Percentiles rank a stretch among this genome's conserved stretches.
Conservation (phyloP, 257 asterid genomes). For the Eucommia ulmoides region DNA sequence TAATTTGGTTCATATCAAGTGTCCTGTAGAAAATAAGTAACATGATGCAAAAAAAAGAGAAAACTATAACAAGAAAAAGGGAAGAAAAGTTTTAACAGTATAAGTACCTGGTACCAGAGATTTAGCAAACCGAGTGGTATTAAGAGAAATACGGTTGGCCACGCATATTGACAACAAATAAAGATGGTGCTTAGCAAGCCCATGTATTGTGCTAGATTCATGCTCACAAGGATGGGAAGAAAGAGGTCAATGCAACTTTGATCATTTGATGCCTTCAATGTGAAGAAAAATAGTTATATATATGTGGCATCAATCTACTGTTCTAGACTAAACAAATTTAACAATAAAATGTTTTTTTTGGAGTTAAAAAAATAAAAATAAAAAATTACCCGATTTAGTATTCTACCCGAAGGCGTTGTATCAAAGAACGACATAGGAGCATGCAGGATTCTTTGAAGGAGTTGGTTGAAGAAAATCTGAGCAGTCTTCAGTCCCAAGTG, state of each 20-base stretch:
- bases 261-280: constrained; percentile 81
- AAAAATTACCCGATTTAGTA: constrained; percentile 70
- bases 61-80: background rate
- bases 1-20: too few species aligned
- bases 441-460: constrained; percentile 67
- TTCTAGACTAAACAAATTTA: too few species aligned
- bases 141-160: constrained; percentile 75
- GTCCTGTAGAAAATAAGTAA: too few species aligned
- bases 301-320: too few species aligned
- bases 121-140: constrained; percentile 93
- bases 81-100: background rate
- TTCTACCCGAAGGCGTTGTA: constrained; percentile 96
- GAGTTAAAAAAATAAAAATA: too few species aligned
- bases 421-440: constrained; percentile 98
- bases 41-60: background rate
- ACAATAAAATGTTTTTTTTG: too few species aligned
- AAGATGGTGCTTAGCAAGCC: constrained; percentile 54
- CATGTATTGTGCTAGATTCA: constrained; percentile 37
- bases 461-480: constrained; percentile 70
- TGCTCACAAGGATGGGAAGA: constrained; percentile 55
- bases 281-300: background rate
- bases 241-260: constrained; percentile 73
- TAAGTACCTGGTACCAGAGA: constrained; percentile 70
- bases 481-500: constrained; percentile 79
- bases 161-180: constrained; percentile 81